Evolutionary conservation across 1,284 basidiomycete species (phyloP).

Genomic region (Phylloboletellus chloephorus): DNA sequence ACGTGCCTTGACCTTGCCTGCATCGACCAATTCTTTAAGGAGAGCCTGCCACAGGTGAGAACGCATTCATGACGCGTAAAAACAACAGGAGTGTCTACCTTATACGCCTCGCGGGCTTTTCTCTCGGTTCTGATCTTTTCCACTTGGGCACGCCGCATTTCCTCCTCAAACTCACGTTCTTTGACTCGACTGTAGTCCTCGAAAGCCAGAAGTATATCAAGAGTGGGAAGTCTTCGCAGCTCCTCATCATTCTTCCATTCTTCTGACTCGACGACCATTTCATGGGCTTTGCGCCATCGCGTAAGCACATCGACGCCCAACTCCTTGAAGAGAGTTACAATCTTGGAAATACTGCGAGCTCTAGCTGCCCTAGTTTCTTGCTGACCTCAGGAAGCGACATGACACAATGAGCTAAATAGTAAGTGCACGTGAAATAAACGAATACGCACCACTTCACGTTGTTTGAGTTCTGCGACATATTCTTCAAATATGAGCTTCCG

Average conservation of each 20-base stretch:
- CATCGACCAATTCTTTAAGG: slow-evolving; percentile 61
- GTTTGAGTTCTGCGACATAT: slow-evolving; percentile 77
- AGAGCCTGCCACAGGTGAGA: slow-evolving; percentile 46
- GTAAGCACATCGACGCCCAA: slow-evolving; percentile 85
- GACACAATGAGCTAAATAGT: slow-evolving; percentile 7
- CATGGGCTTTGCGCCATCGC: slow-evolving; percentile 80
- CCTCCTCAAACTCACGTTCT: slow-evolving; percentile 85
- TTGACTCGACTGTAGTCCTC: slow-evolving; percentile 86
- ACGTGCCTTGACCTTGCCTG: slow-evolving; percentile 71
- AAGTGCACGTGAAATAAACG: slow-evolving; percentile 1
- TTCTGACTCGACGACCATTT: slow-evolving; percentile 67
- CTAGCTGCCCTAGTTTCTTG: slow-evolving; percentile 73
- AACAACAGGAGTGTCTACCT: slow-evolving; percentile 39
- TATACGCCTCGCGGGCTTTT: slow-evolving; percentile 86
- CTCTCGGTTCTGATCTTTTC: slow-evolving; percentile 79
- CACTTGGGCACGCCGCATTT: slow-evolving; percentile 70
- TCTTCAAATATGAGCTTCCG: slow-evolving; percentile 84
- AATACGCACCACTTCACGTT: slow-evolving; percentile 73
- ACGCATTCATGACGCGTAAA: not conserved
- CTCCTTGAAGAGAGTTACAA: slow-evolving; percentile 74
- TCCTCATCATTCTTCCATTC: slow-evolving; percentile 74
- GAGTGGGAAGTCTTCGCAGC: slow-evolving; percentile 73
- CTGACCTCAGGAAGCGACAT: slow-evolving; percentile 35
- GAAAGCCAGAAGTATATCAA: slow-evolving; percentile 87
- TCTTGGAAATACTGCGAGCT: slow-evolving; percentile 69